Evolutionary conservation across 139 green algal genomes (phyloP), one percentile per base, ranked within the genome.

Genomic region (Choricystis sp.): DNA sequence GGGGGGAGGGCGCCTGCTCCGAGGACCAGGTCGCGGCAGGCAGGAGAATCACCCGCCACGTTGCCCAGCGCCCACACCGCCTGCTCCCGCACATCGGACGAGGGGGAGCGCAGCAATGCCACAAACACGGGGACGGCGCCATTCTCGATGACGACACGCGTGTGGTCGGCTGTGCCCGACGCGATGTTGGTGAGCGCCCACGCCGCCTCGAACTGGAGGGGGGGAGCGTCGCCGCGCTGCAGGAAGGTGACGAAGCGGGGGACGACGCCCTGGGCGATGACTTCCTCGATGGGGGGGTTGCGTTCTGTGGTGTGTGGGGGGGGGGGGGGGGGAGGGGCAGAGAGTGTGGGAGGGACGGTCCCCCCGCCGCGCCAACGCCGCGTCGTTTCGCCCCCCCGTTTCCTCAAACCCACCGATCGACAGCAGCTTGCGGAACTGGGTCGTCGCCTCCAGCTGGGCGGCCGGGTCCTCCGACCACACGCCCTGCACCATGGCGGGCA

Each of bases 141-240:
- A 29, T 86, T 79, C 28, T 98, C 89, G 48, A 99, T 98, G 14
- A 99, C 94, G 55, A 96, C 90, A 49, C 84, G 82, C 16, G 94
- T 99, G 76, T 99, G 89, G 19, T 96, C 91, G 22, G 79, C 90
- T 4, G 94, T 99, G 49, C 94, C 94, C 0, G 85, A 95, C 2
- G 94, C 94, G 25, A 99, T 94, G 73, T 99, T 99, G 29, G 94
- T 99, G 2, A 99, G 77, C 3, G 94, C 94, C 93, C 92, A 99
- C 1, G 91, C 92, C n/a, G 93, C 92, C 71, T 96, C 89, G 61
- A 95, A 95, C 79, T 94, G 86, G 55, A 98, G 74, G 77, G 89
- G 77, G 3, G 91, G 85, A 66, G 82, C 62, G 23, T 98, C 92
- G 3, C 56, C 31, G 26, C 86, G 77, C 79, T 92, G 77, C 48